These are phyloP conservation scores for Aspergillus vadensis DNA, from an alignment of 2,329 filamentous ascomycete genomes.

Conservation along the genomic window DNA sequence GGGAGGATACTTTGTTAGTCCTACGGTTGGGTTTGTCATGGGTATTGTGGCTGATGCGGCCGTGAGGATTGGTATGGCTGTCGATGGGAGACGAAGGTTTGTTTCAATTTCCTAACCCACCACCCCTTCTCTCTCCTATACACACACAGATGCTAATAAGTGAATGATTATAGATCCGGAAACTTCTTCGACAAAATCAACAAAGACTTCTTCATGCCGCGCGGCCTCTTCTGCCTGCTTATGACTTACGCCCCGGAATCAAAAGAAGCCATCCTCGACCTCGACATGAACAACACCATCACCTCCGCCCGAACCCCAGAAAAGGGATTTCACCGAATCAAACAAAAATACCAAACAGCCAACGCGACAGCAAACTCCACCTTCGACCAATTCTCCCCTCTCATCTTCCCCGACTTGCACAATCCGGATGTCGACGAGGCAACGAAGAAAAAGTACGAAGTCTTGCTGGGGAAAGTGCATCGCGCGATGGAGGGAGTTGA, in stretches of 20 bases:
- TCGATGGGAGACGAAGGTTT: slow-evolving; percentile 36
- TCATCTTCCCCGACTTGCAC: slow-evolving; percentile 53
- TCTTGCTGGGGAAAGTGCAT: slow-evolving; percentile 21
- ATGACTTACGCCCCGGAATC: slow-evolving; percentile 55
- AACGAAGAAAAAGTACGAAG: background rate
- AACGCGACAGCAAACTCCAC: slow-evolving; percentile 38
- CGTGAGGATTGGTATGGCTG: slow-evolving; percentile 32
- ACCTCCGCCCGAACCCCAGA: slow-evolving; percentile 29
- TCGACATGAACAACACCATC: slow-evolving; percentile 43
- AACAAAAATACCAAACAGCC: slow-evolving; percentile 40
- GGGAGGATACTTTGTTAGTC: no score
- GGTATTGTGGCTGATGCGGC: slow-evolving; percentile 47
- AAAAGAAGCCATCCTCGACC: slow-evolving; percentile 26
- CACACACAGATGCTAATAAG: background rate
- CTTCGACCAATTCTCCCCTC: slow-evolving; percentile 50
- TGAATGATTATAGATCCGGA: slow-evolving; percentile 44
- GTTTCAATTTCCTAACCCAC: slow-evolving; percentile 4
- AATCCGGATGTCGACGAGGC: slow-evolving; percentile 7
- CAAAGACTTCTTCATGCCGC: slow-evolving; percentile 58
- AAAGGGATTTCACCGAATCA: slow-evolving; percentile 24
- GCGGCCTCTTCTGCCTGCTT: slow-evolving; percentile 58
- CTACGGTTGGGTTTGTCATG: slow-evolving; percentile 35
- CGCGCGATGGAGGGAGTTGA: slow-evolving; percentile 39
- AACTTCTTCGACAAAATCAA: slow-evolving; percentile 60
- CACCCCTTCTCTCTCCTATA: slow-evolving; percentile 21